Base-by-base conservation (phyloP, 139 green algal genomes). In the Edaphochlamys debaryana region DNA sequence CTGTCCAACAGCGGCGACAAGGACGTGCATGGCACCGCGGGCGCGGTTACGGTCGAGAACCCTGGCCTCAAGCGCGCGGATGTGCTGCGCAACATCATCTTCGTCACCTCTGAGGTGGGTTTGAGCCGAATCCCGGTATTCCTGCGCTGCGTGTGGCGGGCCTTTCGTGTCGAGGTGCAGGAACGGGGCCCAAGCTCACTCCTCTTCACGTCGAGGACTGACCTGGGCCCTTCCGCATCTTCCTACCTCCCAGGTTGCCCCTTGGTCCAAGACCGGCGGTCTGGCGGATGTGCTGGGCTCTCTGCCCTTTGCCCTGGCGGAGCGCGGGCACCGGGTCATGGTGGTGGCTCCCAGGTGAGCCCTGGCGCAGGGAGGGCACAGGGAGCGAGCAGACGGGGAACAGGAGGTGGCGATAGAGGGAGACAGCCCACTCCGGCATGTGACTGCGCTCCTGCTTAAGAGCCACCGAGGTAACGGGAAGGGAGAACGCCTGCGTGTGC, bases 231-330 rank as follows among this genome's bases (percentile, higher is more conserved):
- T 23, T 4, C 3, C 29, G 25, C 0, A 34, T 56, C 6, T 27
- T 27, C 32, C 13, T 4, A 22, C 1, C 40, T 9, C 23, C 38
- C 85, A 98, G 91, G 94, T 96, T 27, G 92, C 94, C 8, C 95
- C 95, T 19, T 98, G 93, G 91, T 94, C 86, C 67, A 98, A 98
- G 81, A 98, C 95, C 5, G 95, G 95, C 5, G 95, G 95, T 4
- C 90, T 98, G 38, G 96, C 90, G 6, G 94, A 96, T 86, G 94
- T 96, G 67, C 63, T 91, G 70, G 87, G 89, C 74, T 93, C 90
- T 0, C 87, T 96, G 67, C 94, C 94, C 20, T 81, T 93, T 15
- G 91, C 93, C 0, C 89, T 98, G 58, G 92, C 93, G 1, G 74
- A 79, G 32, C 82, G 94, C 2, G 94, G 94, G 0, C 93, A 96